Conservation (phyloP, 371 early-diverging fungal genomes). For the Haplosporangium sp. region DNA sequence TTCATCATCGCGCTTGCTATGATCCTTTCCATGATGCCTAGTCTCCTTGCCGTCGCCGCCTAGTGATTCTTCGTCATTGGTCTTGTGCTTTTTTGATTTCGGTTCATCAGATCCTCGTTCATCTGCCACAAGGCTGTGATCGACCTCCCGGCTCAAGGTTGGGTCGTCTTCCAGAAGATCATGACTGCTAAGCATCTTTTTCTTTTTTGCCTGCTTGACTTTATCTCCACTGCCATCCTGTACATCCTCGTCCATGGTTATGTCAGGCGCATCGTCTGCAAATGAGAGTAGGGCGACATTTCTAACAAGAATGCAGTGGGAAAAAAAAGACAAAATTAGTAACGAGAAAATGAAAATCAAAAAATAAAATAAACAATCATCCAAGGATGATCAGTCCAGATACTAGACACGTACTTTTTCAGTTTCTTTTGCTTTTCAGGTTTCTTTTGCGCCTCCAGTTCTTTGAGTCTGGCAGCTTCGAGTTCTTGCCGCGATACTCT, state of each 20-base stretch:
- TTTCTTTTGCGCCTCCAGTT: constrained; percentile 55
- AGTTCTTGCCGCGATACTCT: constrained; percentile 75
- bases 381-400: neutral
- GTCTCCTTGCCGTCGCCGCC: neutral
- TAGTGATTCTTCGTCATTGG: neutral
- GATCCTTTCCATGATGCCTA: neutral
- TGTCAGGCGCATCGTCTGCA: constrained; percentile 82
- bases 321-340: neutral
- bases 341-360: neutral
- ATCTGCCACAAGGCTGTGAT: constrained; percentile 28
- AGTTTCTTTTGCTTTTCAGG: constrained; percentile 69
- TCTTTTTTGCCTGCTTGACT: constrained; percentile 26
- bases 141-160: constrained; percentile 61
- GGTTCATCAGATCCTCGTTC: neutral
- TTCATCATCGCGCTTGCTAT: constrained; percentile 17
- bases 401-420: constrained; percentile 65
- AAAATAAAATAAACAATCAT: neutral
- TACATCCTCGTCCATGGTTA: constrained; percentile 56
- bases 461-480: constrained; percentile 56
- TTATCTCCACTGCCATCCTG: constrained; percentile 16
- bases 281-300: constrained; percentile 88
- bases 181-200: constrained; percentile 80
- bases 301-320: constrained; percentile 48
- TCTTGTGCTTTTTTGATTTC: neutral
- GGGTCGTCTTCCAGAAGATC: constrained; percentile 75